Conservation (phyloP, 129 eudicot genomes). For the Heracleum sosnowskyi region DNA sequence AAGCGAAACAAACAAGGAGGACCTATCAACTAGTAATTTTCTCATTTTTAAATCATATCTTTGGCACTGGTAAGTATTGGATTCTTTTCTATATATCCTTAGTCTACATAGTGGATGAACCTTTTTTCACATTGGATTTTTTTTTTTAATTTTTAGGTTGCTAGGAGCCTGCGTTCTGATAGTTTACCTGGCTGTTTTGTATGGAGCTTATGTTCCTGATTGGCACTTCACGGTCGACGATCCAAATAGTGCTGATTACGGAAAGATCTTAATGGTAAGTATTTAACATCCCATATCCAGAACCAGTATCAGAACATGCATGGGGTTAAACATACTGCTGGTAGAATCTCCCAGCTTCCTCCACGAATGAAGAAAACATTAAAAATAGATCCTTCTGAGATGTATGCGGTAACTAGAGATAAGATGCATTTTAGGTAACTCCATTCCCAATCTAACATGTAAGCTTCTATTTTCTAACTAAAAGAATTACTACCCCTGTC, state of each 20-base stretch:
- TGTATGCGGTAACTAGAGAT: neutral
- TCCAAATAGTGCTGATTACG: conserved; percentile 50
- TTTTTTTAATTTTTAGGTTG: conserved; percentile 35
- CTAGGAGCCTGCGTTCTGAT: conserved; percentile 49
- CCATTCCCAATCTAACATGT: neutral
- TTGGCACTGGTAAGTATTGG: conserved; percentile 57
- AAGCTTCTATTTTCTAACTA: too few relatives aligned
- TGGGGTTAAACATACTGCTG: neutral
- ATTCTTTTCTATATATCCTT: neutral
- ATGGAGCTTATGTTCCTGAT: conserved; percentile 76
- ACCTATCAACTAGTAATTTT: conserved; percentile 29
- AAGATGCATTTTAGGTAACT: neutral
- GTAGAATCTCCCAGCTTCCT: neutral
- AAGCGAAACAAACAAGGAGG: conserved; percentile 29
- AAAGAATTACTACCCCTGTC: neutral
- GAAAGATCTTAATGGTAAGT: conserved; percentile 63
- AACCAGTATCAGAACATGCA: neutral
- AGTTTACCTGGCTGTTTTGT: conserved; percentile 52
- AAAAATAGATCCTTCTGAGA: neutral
- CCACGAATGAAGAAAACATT: neutral
- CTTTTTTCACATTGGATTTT: neutral
- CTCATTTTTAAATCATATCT: conserved; percentile 53
- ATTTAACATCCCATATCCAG: conserved; percentile 1
- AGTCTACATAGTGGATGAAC: neutral
- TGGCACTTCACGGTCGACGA: conserved; percentile 66